These are phyloP conservation scores for Talaromyces thailandensis DNA, from an alignment of 495 filamentous ascomycete genomes.

Conservation along the genomic window DNA sequence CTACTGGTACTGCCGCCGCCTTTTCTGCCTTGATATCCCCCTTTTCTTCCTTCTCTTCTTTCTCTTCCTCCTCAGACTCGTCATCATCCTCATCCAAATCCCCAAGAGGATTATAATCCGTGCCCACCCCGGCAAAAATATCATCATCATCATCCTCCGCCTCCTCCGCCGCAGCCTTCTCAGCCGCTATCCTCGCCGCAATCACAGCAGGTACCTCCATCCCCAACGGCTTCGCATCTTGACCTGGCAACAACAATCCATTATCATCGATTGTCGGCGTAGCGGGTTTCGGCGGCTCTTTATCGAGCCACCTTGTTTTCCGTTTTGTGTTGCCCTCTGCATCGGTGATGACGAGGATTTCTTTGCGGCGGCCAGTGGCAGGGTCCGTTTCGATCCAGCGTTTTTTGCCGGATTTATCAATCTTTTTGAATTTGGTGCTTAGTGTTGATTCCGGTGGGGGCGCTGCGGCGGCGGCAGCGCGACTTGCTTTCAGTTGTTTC, in stretches of 20 bases:
- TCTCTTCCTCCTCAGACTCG: conserved; percentile 38
- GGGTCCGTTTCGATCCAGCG: conserved; percentile 69
- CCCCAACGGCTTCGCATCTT: conserved; percentile 57
- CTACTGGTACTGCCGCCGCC: conserved; percentile 5
- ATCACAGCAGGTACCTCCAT: conserved; percentile 65
- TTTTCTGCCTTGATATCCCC: conserved; percentile 10
- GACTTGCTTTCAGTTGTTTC: conserved; percentile 66
- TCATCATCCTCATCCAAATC: conserved; percentile 50
- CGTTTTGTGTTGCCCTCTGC: conserved; percentile 81
- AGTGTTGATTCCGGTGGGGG: conserved; percentile 47
- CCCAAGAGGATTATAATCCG: conserved; percentile 82
- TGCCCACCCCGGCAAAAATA: conserved; percentile 83
- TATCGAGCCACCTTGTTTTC: conserved; percentile 54
- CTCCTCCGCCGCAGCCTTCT: conserved; percentile 35
- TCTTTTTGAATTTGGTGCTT: conserved; percentile 73
- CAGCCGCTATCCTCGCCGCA: conserved; percentile 22
- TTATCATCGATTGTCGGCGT: conserved; percentile 23
- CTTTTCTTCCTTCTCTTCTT: conserved; percentile 19
- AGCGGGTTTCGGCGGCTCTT: conserved; percentile 26
- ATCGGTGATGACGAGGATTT: conserved; percentile 79
- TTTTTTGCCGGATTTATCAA: conserved; percentile 49
- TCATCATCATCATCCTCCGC: conserved; percentile 54
- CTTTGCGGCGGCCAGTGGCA: conserved; percentile 49
- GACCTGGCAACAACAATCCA: conserved; percentile 55
- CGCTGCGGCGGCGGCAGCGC: conserved; percentile 47